Base-by-base conservation (phyloP, 2,329 filamentous ascomycete species). In the Amylocarpus encephaloides region DNA sequence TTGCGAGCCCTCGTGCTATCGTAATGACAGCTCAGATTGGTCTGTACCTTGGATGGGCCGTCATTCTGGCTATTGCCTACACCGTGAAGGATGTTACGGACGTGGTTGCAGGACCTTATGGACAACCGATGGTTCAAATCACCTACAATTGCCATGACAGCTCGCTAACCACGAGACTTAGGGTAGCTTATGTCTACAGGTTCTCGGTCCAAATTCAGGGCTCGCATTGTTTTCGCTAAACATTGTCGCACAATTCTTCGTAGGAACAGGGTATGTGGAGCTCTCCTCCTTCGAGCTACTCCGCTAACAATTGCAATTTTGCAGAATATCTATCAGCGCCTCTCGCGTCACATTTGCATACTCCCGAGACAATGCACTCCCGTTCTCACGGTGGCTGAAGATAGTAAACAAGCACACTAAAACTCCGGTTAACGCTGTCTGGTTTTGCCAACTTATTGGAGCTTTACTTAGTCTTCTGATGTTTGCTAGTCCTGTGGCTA, bases 331-430 rank as follows among this genome's bases (percentile, higher is more conserved):
- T 80, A 78, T 88, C 11, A 71, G 73, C 10, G 73, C 73, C 5
- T 83, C 78, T 18, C 76, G 85, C 43, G 83, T 86, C 40, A 85
- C 82, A 1, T 88, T 85, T 60, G 84, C 83, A 13, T 88, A 88
- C 66, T 83, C 84, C 15, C 80, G 85, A 32, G 84, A 88, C 60
- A 83, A 80, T 59, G 85, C 81, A 63, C 85, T 88, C 62, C 83
- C 83, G 0, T 61, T 79, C 5, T 82, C 78, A 5, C 67, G 67
- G 0, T 72, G 74, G 59, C 82, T 81, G 71, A 80, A 78, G 59
- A 62, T 68, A 19, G 82, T 87, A 45, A 83, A 87, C 66, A 59
- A 62, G 1, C 62, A 67, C 59, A 87, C 84, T 2, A 67, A 74
- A 46, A 87, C 84, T 0, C 84, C 84, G 0, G 82, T 86, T 44